Base-by-base conservation (phyloP, 352 stramenopile genomes). In the Aphanomyces cochlioides region DNA sequence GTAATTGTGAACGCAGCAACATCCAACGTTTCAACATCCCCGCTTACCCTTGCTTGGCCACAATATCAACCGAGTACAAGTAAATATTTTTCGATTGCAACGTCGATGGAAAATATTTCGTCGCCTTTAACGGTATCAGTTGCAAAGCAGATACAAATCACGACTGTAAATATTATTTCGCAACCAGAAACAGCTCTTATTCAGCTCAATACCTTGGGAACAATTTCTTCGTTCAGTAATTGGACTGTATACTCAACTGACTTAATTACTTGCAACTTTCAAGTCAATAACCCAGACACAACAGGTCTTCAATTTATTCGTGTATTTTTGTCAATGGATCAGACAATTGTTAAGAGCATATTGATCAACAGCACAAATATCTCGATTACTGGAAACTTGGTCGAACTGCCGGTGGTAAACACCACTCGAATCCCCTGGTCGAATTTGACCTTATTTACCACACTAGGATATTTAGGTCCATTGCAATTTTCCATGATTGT, bases 251-350 rank as follows among this genome's bases (percentile, higher is more conserved):
- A 58, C n/a, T 58, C n/a, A 34, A 58, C 28, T 34, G 50, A 58
- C 8, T 21, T 10, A n/a, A 58, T 58, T 19, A 19, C 50, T 10
- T 58, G 50, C n/a, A n/a, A 34, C 8, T 58, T 58, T 19, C 50
- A 58, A 58, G 50, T 58, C 8, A 10, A 10, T n/a, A 58, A 34
- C n/a, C 50, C 50, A 21, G 50, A 58, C 50, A 58, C 50, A 19
- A 58, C 50, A 10, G 50, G 50, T 38, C 28, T 38, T 58, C 50
- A 58, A 34, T 10, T 21, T 8, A 8, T 58, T 58, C 50, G 50
- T 10, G 8, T 58, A 0, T 58, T 58, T 58, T n/a, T 19, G 50
- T 38, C 50, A 21, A 19, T 58, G 50, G 37, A 58, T 34, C 7
- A n/a, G 8, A 58, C n/a, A 38, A n/a, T 38, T 21, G 37, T 58